Base-by-base conservation (phyloP, 2,329 filamentous ascomycete genomes). In the Seiridium cupressi region DNA sequence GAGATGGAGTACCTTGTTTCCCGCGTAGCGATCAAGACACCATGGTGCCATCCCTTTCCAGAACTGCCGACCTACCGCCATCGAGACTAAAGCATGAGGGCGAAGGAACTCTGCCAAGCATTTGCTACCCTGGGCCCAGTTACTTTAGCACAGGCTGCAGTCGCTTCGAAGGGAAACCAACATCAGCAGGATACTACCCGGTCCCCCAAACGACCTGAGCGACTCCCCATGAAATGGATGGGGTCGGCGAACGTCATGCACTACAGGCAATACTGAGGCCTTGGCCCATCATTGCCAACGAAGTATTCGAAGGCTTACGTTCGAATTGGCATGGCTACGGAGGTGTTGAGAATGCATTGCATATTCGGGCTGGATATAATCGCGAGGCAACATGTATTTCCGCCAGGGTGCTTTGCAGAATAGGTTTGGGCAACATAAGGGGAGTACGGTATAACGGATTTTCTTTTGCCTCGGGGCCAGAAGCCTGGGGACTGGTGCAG, bases 181-280 rank as follows among this genome's bases (percentile, higher is more conserved):
- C 73, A 48, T 84, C 83, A 4, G 73, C 71, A 31, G 83, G 82
- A 11, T 84, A 82, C 63, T 86, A 85, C 62, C 84, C 84, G 2
- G 80, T 82, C 36, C 73, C 79, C 5, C 79, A 81, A 32, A 78
- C 81, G 0, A 78, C 79, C 35, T 77, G 81, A 70, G 77, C 40
- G 18, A 36, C 32, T 11, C 6, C 11, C 32, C 32, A 7, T 34
- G 26, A 36, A 31, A 18, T 11, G 10, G 9, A 53, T 8, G 35
- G 26, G 35, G 13, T 49, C 18, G 18, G 18, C 18, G 18, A 26
- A 26, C 18, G 18, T 26, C 18, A 26, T 2, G 18, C 18, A 26
- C 18, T 26, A 26, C 18, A 26, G 18, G 18, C 18, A 26, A 26
- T 26, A 26, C 18, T 26, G 18, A 26, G 18, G 18, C 18, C 18